These are phyloP conservation scores for Hyaloscypha variabilis DNA, from an alignment of 495 filamentous ascomycete genomes.

Conservation along the genomic window DNA sequence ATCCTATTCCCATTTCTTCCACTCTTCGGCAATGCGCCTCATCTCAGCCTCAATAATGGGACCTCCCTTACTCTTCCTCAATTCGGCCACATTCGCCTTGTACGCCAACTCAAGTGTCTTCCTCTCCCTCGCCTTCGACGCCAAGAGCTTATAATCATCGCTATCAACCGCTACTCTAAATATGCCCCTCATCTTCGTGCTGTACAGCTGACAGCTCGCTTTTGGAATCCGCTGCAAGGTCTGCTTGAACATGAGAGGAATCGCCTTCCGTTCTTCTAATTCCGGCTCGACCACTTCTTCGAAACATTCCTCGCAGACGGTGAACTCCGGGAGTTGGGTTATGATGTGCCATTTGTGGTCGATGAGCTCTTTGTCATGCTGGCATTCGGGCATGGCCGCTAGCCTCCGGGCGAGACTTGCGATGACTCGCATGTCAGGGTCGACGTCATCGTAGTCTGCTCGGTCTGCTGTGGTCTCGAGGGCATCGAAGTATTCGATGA, in stretches of 20 bases:
- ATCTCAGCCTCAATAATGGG: not conserved
- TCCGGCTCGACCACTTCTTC: constrained; percentile 32
- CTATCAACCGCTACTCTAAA: constrained; percentile 56
- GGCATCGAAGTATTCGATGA: constrained; percentile 63
- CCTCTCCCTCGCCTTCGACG: constrained; percentile 31
- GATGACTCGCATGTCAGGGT: constrained; percentile 52
- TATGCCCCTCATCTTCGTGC: constrained; percentile 56
- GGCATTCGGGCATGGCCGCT: constrained; percentile 54
- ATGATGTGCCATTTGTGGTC: constrained; percentile 63
- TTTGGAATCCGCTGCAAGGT: constrained; percentile 8
- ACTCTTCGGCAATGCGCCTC: constrained; percentile 14
- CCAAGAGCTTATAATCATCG: constrained; percentile 53
- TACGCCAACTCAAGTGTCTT: constrained; percentile 25
- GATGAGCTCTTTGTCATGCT: constrained; percentile 49
- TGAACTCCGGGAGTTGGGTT: constrained; percentile 62
- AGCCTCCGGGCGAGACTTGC: constrained; percentile 53
- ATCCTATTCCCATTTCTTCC: constrained; percentile 21
- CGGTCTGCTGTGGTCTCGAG: constrained; percentile 57
- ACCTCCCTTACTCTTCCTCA: constrained; percentile 12
- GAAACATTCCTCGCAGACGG: constrained; percentile 65
- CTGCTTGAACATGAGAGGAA: constrained; percentile 30
- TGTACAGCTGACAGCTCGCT: constrained; percentile 62
- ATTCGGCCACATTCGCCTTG: constrained; percentile 22
- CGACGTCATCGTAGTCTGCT: constrained; percentile 39
- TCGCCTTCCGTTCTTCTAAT: constrained; percentile 24